A percentile compares a stretch with the other conserved stretches of the same genome.
Evolutionary conservation across 2,329 filamentous ascomycete species (phyloP).

Genomic region (Trichoderma atrobrunneum): DNA sequence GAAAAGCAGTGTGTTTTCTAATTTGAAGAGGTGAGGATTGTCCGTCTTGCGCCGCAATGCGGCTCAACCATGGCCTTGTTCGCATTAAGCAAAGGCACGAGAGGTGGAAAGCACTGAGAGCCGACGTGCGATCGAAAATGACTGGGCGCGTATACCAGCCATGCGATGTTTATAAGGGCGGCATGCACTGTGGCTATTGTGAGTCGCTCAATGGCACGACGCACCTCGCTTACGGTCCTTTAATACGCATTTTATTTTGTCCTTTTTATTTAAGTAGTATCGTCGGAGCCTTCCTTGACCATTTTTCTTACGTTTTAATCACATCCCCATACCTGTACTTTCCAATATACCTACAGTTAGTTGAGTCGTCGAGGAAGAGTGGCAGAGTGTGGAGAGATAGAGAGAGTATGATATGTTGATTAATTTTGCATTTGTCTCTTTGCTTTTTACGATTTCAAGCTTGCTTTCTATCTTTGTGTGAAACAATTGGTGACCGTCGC

Average conservation of each 20-base stretch:
- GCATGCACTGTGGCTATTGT: background rate
- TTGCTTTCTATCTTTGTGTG: background rate
- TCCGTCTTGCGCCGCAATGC: conserved; percentile 21
- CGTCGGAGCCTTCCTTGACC: conserved; percentile 36
- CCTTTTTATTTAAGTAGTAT: conserved; percentile 35
- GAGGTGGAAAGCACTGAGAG: conserved; percentile 19
- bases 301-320: conserved; percentile 41
- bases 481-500: background rate
- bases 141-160: conserved; percentile 4
- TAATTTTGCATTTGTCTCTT: conserved; percentile 11
- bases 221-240: conserved; percentile 1
- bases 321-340: conserved; percentile 34
- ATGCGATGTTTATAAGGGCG: background rate
- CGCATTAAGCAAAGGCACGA: conserved; percentile 23
- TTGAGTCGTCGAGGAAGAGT: conserved; percentile 26
- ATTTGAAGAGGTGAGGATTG: conserved; percentile 23
- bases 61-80: conserved; percentile 23
- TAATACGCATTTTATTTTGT: conserved; percentile 34
- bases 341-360: conserved; percentile 31
- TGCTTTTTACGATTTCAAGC: background rate
- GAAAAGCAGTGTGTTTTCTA: conserved; percentile 27
- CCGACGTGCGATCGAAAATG: background rate
- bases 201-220: background rate
- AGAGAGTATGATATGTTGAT: conserved; percentile 16
- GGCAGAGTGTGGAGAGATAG: conserved; percentile 7